These are phyloP conservation scores for Thyridium curvatum DNA, from an alignment of 2,329 filamentous ascomycete species.

Conservation along the genomic window DNA sequence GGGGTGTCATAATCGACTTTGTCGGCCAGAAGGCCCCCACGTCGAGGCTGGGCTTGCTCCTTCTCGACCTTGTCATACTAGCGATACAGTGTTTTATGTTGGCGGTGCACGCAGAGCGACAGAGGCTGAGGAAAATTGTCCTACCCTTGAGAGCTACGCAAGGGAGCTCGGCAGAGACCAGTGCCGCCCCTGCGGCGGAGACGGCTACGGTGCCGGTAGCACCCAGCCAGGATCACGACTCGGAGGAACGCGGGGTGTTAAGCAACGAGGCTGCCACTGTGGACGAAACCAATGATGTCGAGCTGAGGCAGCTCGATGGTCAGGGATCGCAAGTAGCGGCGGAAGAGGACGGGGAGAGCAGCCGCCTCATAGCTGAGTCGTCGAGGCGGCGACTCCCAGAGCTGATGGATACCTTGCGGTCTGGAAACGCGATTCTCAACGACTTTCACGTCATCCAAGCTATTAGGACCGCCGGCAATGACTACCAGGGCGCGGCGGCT, in stretches of 20 bases:
- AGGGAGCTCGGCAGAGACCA: conserved; percentile 2
- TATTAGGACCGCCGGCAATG: conserved; percentile 38
- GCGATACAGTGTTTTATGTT: conserved; percentile 58
- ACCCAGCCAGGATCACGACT: conserved; percentile 42
- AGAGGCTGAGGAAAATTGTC: conserved; percentile 45
- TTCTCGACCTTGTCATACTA: conserved; percentile 50
- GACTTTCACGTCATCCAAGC: conserved; percentile 48
- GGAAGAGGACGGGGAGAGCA: no score
- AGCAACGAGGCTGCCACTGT: conserved; percentile 26
- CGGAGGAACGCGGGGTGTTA: conserved; percentile 48
- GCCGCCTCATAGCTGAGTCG: no score
- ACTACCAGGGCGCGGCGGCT: conserved; percentile 39
- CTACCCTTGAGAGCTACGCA: conserved; percentile 27
- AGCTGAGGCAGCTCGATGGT: conserved; percentile 30
- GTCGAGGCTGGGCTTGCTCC: conserved; percentile 47
- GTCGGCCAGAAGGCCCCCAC: conserved; percentile 59
- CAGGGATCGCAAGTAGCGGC: no score
- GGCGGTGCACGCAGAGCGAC: conserved; percentile 53
- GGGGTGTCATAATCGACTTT: conserved; percentile 62
- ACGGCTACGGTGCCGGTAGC: conserved; percentile 8
- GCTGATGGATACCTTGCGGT: conserved; percentile 42
- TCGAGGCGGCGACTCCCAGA: conserved; percentile 24
- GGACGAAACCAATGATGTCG: conserved; percentile 36
- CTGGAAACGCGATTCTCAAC: conserved; percentile 47
- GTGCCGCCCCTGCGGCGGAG: conserved; percentile 16